Conservation (phyloP, 2,329 filamentous ascomycete species). For the Phialocephala sp. region DNA sequence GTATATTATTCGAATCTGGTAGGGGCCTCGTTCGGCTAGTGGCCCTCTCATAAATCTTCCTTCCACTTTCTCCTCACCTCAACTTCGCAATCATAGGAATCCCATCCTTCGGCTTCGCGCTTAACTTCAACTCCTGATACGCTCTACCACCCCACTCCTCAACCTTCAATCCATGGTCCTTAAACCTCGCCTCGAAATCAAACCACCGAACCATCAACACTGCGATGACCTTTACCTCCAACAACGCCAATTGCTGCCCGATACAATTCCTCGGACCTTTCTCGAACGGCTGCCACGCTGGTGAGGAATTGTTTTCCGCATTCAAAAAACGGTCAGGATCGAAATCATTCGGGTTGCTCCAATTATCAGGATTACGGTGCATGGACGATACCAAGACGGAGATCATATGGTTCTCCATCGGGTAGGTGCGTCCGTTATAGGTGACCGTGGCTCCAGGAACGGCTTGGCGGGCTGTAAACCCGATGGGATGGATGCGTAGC, state of each 20-base stretch:
- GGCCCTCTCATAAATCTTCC: not conserved
- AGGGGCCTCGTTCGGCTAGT: not conserved
- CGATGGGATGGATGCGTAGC: slow-evolving; percentile 28
- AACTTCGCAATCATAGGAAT: slow-evolving; percentile 26
- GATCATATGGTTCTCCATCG: slow-evolving; percentile 23
- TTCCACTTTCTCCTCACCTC: not conserved
- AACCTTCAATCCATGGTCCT: slow-evolving; percentile 31
- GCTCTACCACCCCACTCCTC: slow-evolving; percentile 27
- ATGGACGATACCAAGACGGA: slow-evolving; percentile 19
- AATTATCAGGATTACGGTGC: slow-evolving; percentile 51
- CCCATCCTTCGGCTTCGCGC: slow-evolving; percentile 33
- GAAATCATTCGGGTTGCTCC: slow-evolving; percentile 47
- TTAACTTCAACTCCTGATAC: slow-evolving; percentile 30
- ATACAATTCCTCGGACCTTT: slow-evolving; percentile 61
- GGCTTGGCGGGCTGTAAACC: slow-evolving; percentile 23
- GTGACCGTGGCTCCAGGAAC: slow-evolving; percentile 17
- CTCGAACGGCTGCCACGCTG: slow-evolving; percentile 62
- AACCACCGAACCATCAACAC: slow-evolving; percentile 54
- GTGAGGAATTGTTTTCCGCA: slow-evolving; percentile 41
- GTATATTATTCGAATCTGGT: not conserved
- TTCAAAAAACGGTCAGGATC: slow-evolving; percentile 54
- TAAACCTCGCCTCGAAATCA: slow-evolving; percentile 50
- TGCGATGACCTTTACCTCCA: slow-evolving; percentile 54
- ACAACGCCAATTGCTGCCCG: slow-evolving; percentile 59
- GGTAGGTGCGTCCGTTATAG: slow-evolving; percentile 24